phyloP scores from a whole-genome alignment of 495 filamentous ascomycete genomes.

The Daldinia loculata region DNA sequence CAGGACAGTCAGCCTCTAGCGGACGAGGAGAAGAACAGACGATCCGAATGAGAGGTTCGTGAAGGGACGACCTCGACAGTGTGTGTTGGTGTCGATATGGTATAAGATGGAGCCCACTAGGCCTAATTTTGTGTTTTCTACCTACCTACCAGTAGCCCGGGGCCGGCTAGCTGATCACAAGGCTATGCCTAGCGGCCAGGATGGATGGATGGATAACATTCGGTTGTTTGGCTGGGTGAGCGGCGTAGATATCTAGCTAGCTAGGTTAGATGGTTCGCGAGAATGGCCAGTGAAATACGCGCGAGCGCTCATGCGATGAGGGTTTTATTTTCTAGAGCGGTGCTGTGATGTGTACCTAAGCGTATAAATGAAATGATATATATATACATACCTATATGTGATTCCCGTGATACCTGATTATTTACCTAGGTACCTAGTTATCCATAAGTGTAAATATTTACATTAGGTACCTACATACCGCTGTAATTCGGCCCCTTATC shows the following conservation, averaged over 20 bases:
- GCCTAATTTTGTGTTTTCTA: neutral
- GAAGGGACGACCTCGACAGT: slow-evolving; percentile 4
- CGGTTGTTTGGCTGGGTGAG: slow-evolving; percentile 7
- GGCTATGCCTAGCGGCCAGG: neutral
- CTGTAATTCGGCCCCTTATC: neutral
- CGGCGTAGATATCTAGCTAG: slow-evolving; percentile 7
- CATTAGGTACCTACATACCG: too few species aligned
- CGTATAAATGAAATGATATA: neutral
- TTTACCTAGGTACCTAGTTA: too few species aligned
- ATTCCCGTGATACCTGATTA: neutral
- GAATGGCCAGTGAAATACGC: slow-evolving; percentile 27
- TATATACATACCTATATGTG: neutral
- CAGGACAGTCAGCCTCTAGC: neutral
- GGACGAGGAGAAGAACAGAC: slow-evolving; percentile 4
- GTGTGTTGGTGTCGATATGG: slow-evolving; percentile 1
- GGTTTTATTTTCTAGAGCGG: neutral
- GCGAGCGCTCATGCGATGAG: neutral
- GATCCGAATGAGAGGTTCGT: neutral
- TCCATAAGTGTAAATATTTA: too few species aligned
- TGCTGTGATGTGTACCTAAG: neutral
- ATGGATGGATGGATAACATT: neutral
- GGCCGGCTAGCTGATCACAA: neutral
- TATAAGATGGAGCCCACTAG: neutral
- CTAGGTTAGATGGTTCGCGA: slow-evolving; percentile 1
- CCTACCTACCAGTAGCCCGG: neutral